phyloP scores from a whole-genome alignment of 805 yeast species.

The Starmerella apicola region DNA sequence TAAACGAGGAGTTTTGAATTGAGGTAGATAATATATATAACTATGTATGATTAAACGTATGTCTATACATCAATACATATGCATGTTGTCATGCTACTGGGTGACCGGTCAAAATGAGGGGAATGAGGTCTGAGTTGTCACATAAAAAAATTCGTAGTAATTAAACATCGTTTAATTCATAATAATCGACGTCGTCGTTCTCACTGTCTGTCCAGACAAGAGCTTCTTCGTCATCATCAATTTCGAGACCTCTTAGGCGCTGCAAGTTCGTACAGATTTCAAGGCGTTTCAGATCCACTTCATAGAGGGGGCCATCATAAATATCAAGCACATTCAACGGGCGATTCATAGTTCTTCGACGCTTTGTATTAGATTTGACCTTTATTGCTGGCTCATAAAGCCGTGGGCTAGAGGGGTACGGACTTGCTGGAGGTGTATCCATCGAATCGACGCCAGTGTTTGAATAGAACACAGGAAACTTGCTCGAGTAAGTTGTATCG shows the following conservation, averaged over 20 bases:
- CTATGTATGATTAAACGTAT: too few species aligned
- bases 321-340: background rate
- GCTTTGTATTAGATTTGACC: background rate
- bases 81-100: too few species aligned
- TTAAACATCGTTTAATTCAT: too few species aligned
- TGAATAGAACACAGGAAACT: background rate
- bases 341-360: background rate
- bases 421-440: background rate
- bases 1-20: too few species aligned
- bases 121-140: too few species aligned
- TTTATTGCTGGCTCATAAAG: background rate
- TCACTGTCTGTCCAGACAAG: slow-evolving; percentile 13
- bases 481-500: too few species aligned
- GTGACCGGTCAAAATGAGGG: too few species aligned
- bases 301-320: slow-evolving; percentile 1
- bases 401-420: background rate
- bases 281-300: slow-evolving; percentile 1
- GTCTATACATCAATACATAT: too few species aligned
- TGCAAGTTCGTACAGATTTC: slow-evolving; percentile 10
- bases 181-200: slow-evolving; percentile 4
- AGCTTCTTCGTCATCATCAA: slow-evolving; percentile 9
- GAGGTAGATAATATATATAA: too few species aligned
- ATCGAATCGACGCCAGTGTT: background rate
- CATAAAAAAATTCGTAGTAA: too few species aligned
- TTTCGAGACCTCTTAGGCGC: slow-evolving; percentile 2